Percentiles rank a stretch among this genome's conserved stretches.
phyloP scores from a whole-genome alignment of 2,329 filamentous ascomycete genomes.

The Shiraia bambusicola region DNA sequence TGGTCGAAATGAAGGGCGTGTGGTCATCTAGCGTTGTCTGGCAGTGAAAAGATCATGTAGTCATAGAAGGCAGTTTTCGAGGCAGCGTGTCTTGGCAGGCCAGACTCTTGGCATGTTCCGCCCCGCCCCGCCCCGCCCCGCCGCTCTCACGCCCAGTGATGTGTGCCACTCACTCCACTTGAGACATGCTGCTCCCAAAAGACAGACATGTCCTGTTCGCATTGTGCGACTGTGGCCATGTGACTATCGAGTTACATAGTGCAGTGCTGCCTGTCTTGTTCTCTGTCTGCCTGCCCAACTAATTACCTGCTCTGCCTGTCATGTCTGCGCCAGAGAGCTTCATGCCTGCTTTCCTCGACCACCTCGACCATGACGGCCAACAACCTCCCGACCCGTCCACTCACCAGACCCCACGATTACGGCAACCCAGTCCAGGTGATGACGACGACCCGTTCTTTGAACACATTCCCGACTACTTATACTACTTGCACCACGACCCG shows the following conservation, averaged over 20 bases:
- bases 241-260: no score
- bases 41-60: no score
- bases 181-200: background rate
- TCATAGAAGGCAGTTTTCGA: background rate
- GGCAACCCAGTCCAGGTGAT: no score
- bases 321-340: background rate
- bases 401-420: no score
- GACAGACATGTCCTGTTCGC: background rate
- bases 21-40: no score
- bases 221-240: background rate
- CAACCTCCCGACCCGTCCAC: no score
- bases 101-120: background rate
- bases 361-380: background rate
- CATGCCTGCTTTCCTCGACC: background rate
- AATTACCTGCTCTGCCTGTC: background rate
- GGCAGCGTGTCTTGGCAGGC: background rate
- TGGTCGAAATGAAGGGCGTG: no score
- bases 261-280: no score
- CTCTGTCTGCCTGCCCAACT: background rate
- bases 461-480: constrained; percentile 2
- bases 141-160: background rate
- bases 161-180: constrained; percentile 9
- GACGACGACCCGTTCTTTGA: constrained; percentile 1
- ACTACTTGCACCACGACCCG: constrained; percentile 16
- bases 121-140: constrained; percentile 10